Conservation (phyloP, 2,329 filamentous ascomycete genomes). For the Fusarium sp. region DNA sequence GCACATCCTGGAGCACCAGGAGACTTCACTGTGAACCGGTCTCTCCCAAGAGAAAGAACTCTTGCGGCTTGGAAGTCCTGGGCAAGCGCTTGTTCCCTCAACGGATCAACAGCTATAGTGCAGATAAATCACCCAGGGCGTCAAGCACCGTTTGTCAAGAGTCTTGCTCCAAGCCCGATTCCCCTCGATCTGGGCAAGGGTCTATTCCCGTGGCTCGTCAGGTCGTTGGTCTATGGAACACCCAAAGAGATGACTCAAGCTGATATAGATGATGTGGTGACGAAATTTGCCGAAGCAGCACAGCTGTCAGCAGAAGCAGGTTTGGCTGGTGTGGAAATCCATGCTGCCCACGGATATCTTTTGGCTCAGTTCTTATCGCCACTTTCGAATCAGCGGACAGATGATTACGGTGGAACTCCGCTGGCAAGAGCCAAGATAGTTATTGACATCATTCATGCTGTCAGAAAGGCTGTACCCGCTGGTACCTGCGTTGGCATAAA, state of each 20-base stretch:
- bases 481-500: neutral
- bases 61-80: neutral
- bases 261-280: neutral
- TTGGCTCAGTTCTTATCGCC: neutral
- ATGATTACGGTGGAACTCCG: neutral
- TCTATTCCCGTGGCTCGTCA: neutral
- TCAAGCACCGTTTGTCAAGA: neutral
- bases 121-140: slow-evolving; percentile 3
- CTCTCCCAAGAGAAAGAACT: neutral
- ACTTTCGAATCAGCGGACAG: neutral
- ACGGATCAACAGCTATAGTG: neutral
- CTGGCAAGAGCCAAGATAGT: neutral
- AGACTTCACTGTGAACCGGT: neutral
- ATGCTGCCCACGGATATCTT: slow-evolving; percentile 6
- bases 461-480: neutral
- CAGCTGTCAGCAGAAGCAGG: neutral
- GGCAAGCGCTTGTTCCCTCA: neutral
- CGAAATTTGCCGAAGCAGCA: neutral
- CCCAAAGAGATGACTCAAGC: neutral
- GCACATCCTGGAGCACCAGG: neutral
- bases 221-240: neutral
- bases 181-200: neutral
- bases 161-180: neutral
- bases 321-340: neutral
- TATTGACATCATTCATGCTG: neutral